Evolutionary conservation across 2,329 filamentous ascomycete species (phyloP), one percentile per base, ranked within the genome.

Genomic region (Diaporthe humulicola): DNA sequence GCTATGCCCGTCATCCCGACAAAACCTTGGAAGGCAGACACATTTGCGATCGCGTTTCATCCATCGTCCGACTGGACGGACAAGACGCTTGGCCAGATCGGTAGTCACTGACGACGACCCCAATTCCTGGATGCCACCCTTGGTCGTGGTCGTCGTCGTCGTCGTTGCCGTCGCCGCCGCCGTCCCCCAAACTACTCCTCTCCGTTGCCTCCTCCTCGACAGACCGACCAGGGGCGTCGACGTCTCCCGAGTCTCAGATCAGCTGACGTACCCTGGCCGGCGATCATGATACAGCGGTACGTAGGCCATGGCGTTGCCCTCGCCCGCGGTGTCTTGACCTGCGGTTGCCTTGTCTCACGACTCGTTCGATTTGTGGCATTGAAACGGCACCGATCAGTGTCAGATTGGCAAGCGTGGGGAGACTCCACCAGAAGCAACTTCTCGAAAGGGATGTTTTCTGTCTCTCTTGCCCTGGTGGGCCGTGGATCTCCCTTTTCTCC

Each of bases 331-430:
- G 64, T 52, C 64, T 52, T 52, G 64, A 45, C 64, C 45, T 54
- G 64, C n/a, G 48, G 30, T 60, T 67, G 64, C 45, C 45, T n/a
- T 52, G 64, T 67, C 64, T 67, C 64, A 52, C 45, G 48, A 28
- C 64, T 67, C 64, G 64, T 67, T 67, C 45, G 64, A 67, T 67
- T 67, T 67, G 64, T 67, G 61, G 61, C 30, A 67, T 67, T 67
- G 61, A 52, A 67, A 67, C 61, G 61, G 45, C 61, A 67, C 61
- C 42, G 42, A 50, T 67, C 61, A 54, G 64, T 67, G 17, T 67
- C 64, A 67, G 45, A 67, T 67, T 67, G 64, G 48, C 64, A 67
- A 17, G 45, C 64, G 64, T 67, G 64, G 64, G 64, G 33, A 67
- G 45, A 67, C 64, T 38, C 64, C 64, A 52, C 64, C 64, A 38